A percentile compares a stretch with the other conserved stretches of the same genome.
Evolutionary conservation across 352 stramenopile genomes (phyloP).

Genomic region (Phytophthora tubulina): DNA sequence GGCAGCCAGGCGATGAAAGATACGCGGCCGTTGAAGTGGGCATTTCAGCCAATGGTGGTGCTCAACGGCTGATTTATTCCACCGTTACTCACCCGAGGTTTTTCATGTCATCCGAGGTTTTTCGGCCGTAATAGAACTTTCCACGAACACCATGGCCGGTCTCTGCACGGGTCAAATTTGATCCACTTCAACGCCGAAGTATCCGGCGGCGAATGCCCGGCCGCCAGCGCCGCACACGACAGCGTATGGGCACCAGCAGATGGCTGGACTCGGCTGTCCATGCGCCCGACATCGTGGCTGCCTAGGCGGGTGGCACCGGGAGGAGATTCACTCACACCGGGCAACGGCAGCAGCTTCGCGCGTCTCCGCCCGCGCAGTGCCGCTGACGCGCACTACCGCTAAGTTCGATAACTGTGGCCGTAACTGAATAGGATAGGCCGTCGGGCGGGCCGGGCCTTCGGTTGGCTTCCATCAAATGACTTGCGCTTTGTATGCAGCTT

Average conservation of each 20-base stretch:
- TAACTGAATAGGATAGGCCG: slow-evolving; percentile 17
- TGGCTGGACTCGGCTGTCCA: slow-evolving; percentile 21
- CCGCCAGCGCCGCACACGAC: slow-evolving; percentile 29
- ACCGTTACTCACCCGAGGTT: slow-evolving; percentile 22
- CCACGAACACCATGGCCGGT: slow-evolving; percentile 41
- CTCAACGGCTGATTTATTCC: slow-evolving; percentile 35
- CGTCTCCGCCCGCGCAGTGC: not conserved
- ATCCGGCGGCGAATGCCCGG: slow-evolving; percentile 33
- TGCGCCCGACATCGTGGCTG: slow-evolving; percentile 25
- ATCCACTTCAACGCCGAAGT: slow-evolving; percentile 42
- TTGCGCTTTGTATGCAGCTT: slow-evolving; percentile 31
- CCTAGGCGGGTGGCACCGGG: not conserved
- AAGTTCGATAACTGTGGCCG: slow-evolving; percentile 9
- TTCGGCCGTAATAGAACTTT: slow-evolving; percentile 39
- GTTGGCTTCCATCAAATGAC: slow-evolving; percentile 28
- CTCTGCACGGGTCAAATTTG: slow-evolving; percentile 29
- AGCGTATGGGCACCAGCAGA: slow-evolving; percentile 27
- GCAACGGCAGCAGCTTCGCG: slow-evolving; percentile 11
- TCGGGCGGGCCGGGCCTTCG: slow-evolving; percentile 17
- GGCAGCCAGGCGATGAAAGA: slow-evolving; percentile 12
- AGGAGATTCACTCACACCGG: slow-evolving; percentile 11
- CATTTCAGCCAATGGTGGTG: slow-evolving; percentile 23
- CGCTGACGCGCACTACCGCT: not conserved
- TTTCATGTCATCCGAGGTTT: slow-evolving; percentile 9
- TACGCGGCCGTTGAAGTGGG: slow-evolving; percentile 29